Percentiles rank a stretch among this genome's conserved stretches.
These are phyloP conservation scores for Eucalyptus victrix DNA, from an alignment of 345 rosid species.

Conservation along the genomic window DNA sequence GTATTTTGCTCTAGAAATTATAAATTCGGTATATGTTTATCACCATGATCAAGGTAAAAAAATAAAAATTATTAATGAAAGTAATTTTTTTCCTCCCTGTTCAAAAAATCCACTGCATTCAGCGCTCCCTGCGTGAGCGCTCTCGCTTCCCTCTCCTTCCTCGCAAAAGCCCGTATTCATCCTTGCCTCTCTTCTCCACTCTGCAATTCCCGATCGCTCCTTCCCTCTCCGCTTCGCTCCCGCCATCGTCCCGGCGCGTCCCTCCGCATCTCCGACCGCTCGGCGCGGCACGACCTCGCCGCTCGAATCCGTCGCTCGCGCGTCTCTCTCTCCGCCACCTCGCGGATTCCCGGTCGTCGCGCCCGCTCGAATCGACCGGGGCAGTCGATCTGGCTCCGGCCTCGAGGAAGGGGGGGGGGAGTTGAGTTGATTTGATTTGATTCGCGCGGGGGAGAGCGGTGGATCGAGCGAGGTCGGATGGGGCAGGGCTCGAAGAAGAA, in stretches of 20 bases:
- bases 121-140: neutral
- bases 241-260: too few species aligned
- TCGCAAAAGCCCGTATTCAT: neutral
- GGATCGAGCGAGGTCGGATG: slow-evolving; percentile 9
- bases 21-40: neutral
- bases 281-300: neutral
- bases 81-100: neutral
- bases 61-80: too few species aligned
- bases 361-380: neutral
- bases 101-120: neutral
- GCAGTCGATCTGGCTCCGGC: neutral
- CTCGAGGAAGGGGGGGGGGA: neutral
- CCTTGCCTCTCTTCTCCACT: neutral
- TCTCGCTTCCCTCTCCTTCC: neutral
- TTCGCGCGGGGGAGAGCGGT: neutral
- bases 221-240: neutral
- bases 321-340: neutral
- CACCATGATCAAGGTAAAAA: neutral
- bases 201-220: neutral
- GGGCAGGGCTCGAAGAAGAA: slow-evolving; percentile 70
- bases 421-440: neutral
- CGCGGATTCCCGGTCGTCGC: neutral
- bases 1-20: neutral
- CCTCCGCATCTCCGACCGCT: neutral
- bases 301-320: neutral